Percentiles rank a stretch among this genome's conserved stretches.
phyloP scores from a whole-genome alignment of 2,329 filamentous ascomycete genomes.

The Exophiala spinifera region DNA sequence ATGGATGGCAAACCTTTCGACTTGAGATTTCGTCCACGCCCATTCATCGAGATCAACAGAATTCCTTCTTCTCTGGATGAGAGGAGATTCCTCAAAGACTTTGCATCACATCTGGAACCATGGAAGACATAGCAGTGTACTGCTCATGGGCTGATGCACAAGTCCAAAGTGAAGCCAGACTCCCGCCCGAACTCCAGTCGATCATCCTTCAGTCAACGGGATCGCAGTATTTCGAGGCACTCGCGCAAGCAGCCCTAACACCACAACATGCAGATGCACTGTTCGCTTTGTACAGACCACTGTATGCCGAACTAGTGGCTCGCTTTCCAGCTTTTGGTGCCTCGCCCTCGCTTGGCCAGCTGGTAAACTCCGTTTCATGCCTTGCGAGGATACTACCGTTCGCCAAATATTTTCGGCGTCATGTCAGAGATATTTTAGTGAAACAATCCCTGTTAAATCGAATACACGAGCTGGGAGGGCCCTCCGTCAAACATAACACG shows the following conservation, averaged over 20 bases:
- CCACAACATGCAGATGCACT: constrained; percentile 68
- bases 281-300: constrained; percentile 68
- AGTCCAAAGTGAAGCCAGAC: constrained; percentile 48
- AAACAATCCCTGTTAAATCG: not conserved
- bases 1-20: not conserved
- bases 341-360: constrained; percentile 17
- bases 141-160: constrained; percentile 33
- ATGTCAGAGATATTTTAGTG: constrained; percentile 13
- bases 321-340: constrained; percentile 60
- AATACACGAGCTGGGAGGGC: constrained; percentile 1
- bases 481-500: constrained; percentile 33
- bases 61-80: not conserved
- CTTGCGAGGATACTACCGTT: constrained; percentile 27
- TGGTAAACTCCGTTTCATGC: constrained; percentile 36
- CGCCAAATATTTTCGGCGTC: constrained; percentile 21
- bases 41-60: not conserved
- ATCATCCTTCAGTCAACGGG: constrained; percentile 63
- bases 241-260: constrained; percentile 67
- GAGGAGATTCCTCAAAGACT: not conserved
- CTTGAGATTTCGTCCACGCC: not conserved
- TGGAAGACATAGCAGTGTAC: constrained; percentile 33
- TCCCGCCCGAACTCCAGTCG: constrained; percentile 68
- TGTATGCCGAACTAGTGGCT: constrained; percentile 79
- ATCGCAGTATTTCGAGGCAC: constrained; percentile 65
- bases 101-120: constrained; percentile 3